Conservation (phyloP, 2,329 filamentous ascomycete species). For the Coniella lustricola region DNA sequence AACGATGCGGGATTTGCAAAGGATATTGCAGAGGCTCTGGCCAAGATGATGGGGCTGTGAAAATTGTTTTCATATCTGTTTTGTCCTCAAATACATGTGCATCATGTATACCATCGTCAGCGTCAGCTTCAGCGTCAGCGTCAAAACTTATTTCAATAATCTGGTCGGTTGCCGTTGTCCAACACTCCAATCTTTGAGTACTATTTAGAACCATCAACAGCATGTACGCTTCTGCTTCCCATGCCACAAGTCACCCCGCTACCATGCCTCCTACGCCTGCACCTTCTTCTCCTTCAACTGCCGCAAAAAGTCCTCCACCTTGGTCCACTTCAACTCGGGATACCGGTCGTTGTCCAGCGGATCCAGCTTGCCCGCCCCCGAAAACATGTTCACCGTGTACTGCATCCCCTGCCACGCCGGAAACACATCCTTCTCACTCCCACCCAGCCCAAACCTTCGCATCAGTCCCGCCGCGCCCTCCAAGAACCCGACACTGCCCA, state of each 20-base stretch:
- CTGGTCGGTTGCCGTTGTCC: too few species aligned
- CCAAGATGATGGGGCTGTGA: conserved; percentile 22
- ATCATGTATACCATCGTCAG: too few species aligned
- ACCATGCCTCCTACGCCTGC: too few species aligned
- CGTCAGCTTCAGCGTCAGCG: too few species aligned
- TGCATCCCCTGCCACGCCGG: conserved; percentile 20
- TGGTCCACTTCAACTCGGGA: conserved; percentile 17
- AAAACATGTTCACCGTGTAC: conserved; percentile 17
- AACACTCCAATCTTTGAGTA: too few species aligned
- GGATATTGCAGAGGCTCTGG: conserved; percentile 37
- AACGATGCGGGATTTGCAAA: conserved; percentile 48
- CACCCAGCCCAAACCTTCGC: conserved; percentile 13
- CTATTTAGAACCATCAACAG: too few species aligned
- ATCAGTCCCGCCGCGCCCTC: conserved; percentile 9
- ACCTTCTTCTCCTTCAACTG: not conserved
- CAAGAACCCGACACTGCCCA: conserved; percentile 14
- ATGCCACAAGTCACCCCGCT: too few species aligned
- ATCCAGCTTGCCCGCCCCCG: conserved; percentile 15
- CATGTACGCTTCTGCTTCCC: too few species aligned
- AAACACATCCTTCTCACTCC: conserved; percentile 12
- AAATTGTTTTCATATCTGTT: too few species aligned
- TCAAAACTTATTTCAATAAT: too few species aligned
- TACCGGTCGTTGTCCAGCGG: conserved; percentile 17
- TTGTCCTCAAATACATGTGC: too few species aligned
- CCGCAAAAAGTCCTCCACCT: conserved; percentile 7